These are phyloP conservation scores for Phytopythium montanum DNA, from an alignment of 352 stramenopile genomes.

Conservation along the genomic window DNA sequence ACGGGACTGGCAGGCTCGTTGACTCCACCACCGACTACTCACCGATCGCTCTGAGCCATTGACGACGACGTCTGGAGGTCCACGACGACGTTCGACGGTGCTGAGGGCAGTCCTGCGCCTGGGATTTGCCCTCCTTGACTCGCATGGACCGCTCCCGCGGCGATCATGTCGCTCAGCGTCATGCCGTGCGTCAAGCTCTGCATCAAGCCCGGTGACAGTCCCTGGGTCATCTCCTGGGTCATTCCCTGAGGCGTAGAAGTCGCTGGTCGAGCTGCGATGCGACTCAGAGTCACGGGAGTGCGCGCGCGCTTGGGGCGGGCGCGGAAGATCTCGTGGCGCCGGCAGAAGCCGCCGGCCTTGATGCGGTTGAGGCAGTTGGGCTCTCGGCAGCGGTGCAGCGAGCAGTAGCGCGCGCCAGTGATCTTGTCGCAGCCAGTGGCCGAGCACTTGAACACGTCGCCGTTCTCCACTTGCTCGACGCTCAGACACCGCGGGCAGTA, in stretches of 20 bases:
- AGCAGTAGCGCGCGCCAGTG: constrained; percentile 34
- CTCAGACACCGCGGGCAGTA: constrained; percentile 37
- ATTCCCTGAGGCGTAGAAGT: neutral
- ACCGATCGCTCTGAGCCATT: neutral
- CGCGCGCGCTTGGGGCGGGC: constrained; percentile 5
- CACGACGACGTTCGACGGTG: neutral
- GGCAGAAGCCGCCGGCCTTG: constrained; percentile 25
- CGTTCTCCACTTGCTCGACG: constrained; percentile 18
- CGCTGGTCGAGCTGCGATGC: neutral
- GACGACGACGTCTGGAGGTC: neutral
- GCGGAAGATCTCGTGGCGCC: constrained; percentile 22
- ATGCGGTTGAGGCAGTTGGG: constrained; percentile 24
- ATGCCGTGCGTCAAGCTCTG: constrained; percentile 1
- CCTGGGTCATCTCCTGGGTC: neutral
- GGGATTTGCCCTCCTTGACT: neutral
- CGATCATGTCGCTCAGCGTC: constrained; percentile 1
- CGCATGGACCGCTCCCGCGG: neutral
- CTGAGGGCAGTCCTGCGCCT: neutral
- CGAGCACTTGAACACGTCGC: constrained; percentile 33
- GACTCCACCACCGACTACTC: neutral
- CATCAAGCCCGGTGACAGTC: neutral
- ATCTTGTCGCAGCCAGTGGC: constrained; percentile 31
- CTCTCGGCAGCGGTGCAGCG: constrained; percentile 28
- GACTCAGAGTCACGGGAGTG: neutral
- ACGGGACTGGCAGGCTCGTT: neutral